Base-by-base conservation (phyloP, 2,329 filamentous ascomycete species). In the Ceratocystiopsis sp. region DNA sequence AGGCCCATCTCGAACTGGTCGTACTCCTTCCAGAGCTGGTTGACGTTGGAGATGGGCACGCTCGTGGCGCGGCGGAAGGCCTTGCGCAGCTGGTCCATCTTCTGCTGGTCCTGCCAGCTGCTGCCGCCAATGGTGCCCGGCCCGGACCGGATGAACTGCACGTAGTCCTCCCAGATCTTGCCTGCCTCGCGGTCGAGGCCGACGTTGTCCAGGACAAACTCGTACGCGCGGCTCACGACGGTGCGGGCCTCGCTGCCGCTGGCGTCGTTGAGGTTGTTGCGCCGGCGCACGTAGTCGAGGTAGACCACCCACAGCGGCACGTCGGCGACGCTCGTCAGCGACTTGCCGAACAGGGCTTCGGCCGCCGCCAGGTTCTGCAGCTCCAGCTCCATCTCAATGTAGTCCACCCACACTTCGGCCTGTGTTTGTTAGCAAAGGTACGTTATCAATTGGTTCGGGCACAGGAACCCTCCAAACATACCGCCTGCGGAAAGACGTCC, bases 51-150 rank as follows among this genome's bases (percentile, higher is more conserved):
- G 49, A 85, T 93, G 5, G 93, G 93, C 35, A 95, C 75, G 50
- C 76, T 79, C 45, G 95, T 84, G 14, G 89, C 89, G 42, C 80
- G 80, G 54, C 95, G 87, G 58, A 95, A 98, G 1, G 84, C 83
- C 58, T 93, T 93, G 46, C 91, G 80, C 42, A 98, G 64, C 52
- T 83, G 69, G 54, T 98, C 91, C 81, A 94, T 93, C 68, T 98
- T 98, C 57, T 96, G 91, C 61, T 89, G 83, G 56, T 96, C 91
- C 60, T 96, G 87, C 93, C 91, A 98, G 46, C 75, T 79, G 46
- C 71, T 79, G 37, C 89, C 91, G 21, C 87, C 89, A 46, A 91
- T 74, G 45, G 77, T 77, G 7, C 91, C 91, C 1, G 91, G 91
- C 0, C 82, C 84, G 35, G 76, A 83, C 57, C 86, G 87, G 59